These are phyloP conservation scores for Tremella yokohamensis DNA, from an alignment of 768 basidiomycete genomes.

Conservation along the genomic window DNA sequence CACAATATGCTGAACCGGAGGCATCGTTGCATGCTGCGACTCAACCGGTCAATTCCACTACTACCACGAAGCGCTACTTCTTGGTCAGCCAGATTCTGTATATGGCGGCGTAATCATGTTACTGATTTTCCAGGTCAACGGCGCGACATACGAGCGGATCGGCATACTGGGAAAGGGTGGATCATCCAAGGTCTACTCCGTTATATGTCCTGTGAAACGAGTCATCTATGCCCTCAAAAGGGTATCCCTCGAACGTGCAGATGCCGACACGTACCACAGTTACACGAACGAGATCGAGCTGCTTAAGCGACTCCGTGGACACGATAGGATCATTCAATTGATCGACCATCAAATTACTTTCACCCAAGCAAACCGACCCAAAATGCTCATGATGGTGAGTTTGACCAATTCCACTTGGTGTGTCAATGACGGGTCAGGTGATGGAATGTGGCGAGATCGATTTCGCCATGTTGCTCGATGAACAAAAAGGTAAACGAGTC, in stretches of 20 bases:
- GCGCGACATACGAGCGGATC: constrained; percentile 73
- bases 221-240: constrained; percentile 88
- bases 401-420: not conserved
- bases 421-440: constrained; percentile 54
- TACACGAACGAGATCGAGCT: constrained; percentile 96
- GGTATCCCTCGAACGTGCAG: constrained; percentile 82
- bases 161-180: constrained; percentile 91
- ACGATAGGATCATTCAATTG: constrained; percentile 83
- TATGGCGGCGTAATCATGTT: not conserved
- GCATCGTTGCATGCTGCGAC: constrained; percentile 9
- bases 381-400: constrained; percentile 61
- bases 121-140: constrained; percentile 62
- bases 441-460: constrained; percentile 98
- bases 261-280: constrained; percentile 79
- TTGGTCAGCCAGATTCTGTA: constrained; percentile 23
- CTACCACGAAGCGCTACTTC: constrained; percentile 32
- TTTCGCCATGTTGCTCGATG: constrained; percentile 73
- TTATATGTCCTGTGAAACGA: constrained; percentile 65
- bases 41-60: not conserved
- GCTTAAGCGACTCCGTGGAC: constrained; percentile 88
- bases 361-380: constrained; percentile 59
- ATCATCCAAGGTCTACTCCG: constrained; percentile 90
- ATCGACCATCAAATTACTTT: constrained; percentile 87
- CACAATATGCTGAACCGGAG: constrained; percentile 2
- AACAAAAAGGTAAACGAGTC: constrained; percentile 75